Conservation (phyloP, 805 yeast species). For the Sugiyamaella mastotermitis region DNA sequence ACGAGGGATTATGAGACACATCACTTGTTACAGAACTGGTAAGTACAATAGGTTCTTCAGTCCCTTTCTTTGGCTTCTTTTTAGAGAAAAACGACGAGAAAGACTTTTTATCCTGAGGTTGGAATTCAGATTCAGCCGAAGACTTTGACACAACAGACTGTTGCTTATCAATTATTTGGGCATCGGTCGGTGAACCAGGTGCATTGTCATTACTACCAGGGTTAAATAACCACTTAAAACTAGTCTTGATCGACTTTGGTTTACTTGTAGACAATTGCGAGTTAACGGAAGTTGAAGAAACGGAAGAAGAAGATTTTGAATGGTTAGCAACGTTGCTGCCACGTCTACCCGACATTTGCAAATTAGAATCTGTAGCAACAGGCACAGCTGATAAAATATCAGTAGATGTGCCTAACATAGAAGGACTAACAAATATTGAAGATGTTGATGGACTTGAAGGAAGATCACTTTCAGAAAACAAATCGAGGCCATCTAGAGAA, state of each 20-base stretch:
- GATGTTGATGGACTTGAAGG: not conserved
- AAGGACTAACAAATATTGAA: slow-evolving; percentile 4
- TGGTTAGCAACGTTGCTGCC: not conserved
- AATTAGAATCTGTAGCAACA: not conserved
- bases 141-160: not conserved
- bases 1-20: not conserved
- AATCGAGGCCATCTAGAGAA: too few species aligned
- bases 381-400: slow-evolving; percentile 7
- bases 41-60: not conserved
- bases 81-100: slow-evolving; percentile 17
- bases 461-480: slow-evolving; percentile 2
- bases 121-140: slow-evolving; percentile 6
- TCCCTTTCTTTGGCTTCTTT: not conserved
- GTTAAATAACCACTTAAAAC: slow-evolving; percentile 13
- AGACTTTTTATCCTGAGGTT: slow-evolving; percentile 14
- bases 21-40: not conserved
- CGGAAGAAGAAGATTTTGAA: not conserved
- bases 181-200: slow-evolving; percentile 1
- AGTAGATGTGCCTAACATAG: slow-evolving; percentile 7
- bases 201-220: slow-evolving; percentile 2
- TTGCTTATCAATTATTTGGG: not conserved
- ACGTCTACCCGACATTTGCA: too few species aligned
- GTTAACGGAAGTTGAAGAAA: slow-evolving; percentile 1
- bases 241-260: slow-evolving; percentile 6
- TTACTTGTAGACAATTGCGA: not conserved